Conservation (phyloP, 805 yeast species). For the Suhomyces kilbournensis region DNA sequence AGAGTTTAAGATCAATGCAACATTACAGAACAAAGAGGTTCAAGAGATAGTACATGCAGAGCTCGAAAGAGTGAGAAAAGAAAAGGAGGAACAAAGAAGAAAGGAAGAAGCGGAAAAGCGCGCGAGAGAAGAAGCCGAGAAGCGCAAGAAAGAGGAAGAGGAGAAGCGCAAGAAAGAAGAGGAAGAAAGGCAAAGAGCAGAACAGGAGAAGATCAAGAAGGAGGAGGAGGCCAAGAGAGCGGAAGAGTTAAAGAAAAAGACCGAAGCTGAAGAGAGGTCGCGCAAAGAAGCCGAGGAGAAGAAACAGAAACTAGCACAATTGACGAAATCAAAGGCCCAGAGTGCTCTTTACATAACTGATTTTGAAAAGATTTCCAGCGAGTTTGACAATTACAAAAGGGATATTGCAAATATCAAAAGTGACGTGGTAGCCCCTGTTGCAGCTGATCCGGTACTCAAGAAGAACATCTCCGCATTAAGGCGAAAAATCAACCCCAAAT, state of each 20-base stretch:
- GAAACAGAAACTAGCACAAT: conserved; percentile 1
- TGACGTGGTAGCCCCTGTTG: conserved; percentile 54
- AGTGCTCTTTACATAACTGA: conserved; percentile 32
- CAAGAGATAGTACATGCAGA: background rate
- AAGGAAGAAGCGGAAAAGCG: conserved; percentile 9
- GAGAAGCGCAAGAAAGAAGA: conserved; percentile 5
- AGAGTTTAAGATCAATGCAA: conserved; percentile 14
- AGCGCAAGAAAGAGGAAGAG: conserved; percentile 20
- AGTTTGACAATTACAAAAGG: conserved; percentile 47
- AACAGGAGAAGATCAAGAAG: conserved; percentile 1
- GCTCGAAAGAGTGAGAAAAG: conserved; percentile 1
- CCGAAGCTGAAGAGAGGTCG: conserved; percentile 17
- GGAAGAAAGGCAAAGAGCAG: conserved; percentile 1
- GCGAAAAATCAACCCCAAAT: conserved; percentile 78
- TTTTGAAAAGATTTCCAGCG: conserved; percentile 36
- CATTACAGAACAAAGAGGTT: conserved; percentile 6
- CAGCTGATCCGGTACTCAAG: conserved; percentile 49
- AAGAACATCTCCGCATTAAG: conserved; percentile 57
- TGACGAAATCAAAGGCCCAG: conserved; percentile 15
- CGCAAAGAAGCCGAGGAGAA: conserved; percentile 14
- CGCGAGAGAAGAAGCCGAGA: conserved; percentile 14
- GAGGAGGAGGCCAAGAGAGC: conserved; percentile 8
- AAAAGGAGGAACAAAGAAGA: conserved; percentile 9
- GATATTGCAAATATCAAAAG: conserved; percentile 58
- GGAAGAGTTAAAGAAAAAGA: conserved; percentile 7